Evolutionary conservation across 768 basidiomycete species (phyloP), one percentile per base, ranked within the genome.

Genomic region (Rhodocollybia butyracea): DNA sequence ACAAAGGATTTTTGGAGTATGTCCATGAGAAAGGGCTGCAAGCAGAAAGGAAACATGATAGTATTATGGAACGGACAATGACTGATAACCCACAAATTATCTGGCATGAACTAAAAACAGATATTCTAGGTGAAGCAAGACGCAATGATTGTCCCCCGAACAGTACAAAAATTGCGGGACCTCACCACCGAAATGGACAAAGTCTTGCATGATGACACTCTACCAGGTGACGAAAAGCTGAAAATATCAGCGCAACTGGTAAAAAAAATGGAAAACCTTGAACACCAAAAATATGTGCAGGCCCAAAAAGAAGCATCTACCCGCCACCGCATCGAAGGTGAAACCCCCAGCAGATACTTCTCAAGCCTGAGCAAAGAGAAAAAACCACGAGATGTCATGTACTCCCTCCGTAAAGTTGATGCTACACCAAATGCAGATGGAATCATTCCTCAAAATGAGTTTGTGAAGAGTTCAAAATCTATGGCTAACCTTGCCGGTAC

Each of bases 401-500:
- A 47, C 27, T 22, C 46, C 6, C 26, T 47, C 27, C 2, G 6
- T 11, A 47, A 47, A 21, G 11, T 70, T 0, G 41, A 30, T 30
- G n/a, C 1, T 8, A 5, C 0, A n/a, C 26, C 41, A 7, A 7
- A 5, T 1, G 15, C 17, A 27, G 3, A 27, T 32, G 21, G 21
- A 3, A 13, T 6, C 32, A 24, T 26, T 4, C 31, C 32, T 7
- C 31, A 19, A 8, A 22, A 30, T 29, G 40, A 7, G 38, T 68
- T 63, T 24, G 61, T 62, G 46, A 68, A 59, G 2, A 46, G 52
- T 0, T 68, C 70, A 0, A 6, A 52, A 0, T 51, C 66, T 10
- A 76, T 76, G 74, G 68, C 71, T 0, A 54, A 72, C 0, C 51
- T 74, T 0, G 68, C 71, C 0, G 53, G 46, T 17, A 26, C 64